Base-by-base conservation (phyloP, 768 basidiomycete species). In the Leccinellum albellum region DNA sequence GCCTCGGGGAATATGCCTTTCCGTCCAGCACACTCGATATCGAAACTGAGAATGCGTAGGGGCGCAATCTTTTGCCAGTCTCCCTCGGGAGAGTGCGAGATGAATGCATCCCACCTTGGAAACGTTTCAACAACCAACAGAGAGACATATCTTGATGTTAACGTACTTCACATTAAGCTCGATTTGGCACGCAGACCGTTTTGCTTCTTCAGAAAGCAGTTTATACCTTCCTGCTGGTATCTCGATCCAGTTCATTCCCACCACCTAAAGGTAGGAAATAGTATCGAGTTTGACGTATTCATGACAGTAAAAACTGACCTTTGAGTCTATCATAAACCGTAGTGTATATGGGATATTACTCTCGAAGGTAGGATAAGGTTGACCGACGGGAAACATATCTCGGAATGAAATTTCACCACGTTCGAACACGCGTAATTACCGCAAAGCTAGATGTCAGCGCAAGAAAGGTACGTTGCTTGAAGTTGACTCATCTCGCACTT, bases 201-300 rank as follows among this genome's bases (percentile, higher is more conserved):
- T 90, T 35, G 79, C 75, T 44, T 77, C 76, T 12, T 73, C 77
- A 2, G 80, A 67, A n/a, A 86, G 56, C 20, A 95, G 67, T 13
- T 77, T 76, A 67, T 97, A 99, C 62, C 85, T 84, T 3, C 91
- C 91, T 4, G 88, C 85, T 5, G 89, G 89, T 9, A 97, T 77
- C 73, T 98, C 94, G 52, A 99, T 88, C 96, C 97, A 99, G 69
- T 98, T 98, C 97, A 99, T 98, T 9, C 97, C 97, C 50, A 95
- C 87, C 29, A 99, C 86, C 91, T 94, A 44, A 35, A 1, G 24
- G 60, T 2, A 23, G 52, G 57, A 20, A 3, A 49, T 57, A 32
- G 63, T 44, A 42, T 6, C 4, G 10, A 45, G 51, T 26, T 53
- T 3, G 10, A 26, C 21, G 45, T n/a, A 14, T 7, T 6, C 13